Evolutionary conservation across 1,284 basidiomycete genomes (phyloP).

Genomic region (Pseudozyma pruni): DNA sequence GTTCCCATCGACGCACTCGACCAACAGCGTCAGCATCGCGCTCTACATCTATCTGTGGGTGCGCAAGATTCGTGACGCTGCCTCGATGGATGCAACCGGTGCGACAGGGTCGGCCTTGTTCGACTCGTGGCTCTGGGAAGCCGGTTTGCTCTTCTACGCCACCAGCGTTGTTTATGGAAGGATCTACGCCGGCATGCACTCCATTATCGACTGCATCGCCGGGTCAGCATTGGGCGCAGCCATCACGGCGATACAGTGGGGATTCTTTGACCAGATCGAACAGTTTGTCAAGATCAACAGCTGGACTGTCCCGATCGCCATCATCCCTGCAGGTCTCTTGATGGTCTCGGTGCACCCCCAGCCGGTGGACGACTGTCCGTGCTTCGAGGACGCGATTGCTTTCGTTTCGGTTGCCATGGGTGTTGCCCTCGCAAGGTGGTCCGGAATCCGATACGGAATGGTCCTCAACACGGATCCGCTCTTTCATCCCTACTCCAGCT

Average conservation of each 20-base stretch:
- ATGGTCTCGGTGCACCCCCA: constrained; percentile 87
- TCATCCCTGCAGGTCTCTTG: constrained; percentile 76
- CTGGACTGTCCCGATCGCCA: constrained; percentile 75
- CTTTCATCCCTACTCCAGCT: constrained; percentile 19
- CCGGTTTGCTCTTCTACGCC: constrained; percentile 60
- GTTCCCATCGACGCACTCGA: constrained; percentile 95
- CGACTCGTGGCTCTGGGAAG: constrained; percentile 50
- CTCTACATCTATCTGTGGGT: constrained; percentile 62
- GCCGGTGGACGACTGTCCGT: constrained; percentile 89
- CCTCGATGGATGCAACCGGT: neutral
- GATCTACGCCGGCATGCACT: constrained; percentile 75
- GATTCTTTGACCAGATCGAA: constrained; percentile 66
- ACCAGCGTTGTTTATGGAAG: constrained; percentile 87
- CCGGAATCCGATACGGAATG: constrained; percentile 29
- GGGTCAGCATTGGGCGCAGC: constrained; percentile 63
- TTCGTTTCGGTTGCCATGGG: constrained; percentile 87
- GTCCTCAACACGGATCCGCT: constrained; percentile 25
- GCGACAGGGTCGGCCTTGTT: constrained; percentile 4
- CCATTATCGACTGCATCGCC: constrained; percentile 65
- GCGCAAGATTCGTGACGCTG: constrained; percentile 10
- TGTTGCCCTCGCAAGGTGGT: constrained; percentile 78
- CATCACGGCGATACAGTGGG: constrained; percentile 69
- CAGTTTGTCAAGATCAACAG: constrained; percentile 68
- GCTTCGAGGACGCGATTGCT: constrained; percentile 97
- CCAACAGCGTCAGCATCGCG: constrained; percentile 88